phyloP scores from a whole-genome alignment of 768 basidiomycete genomes.

The Pleurotus eryngii region DNA sequence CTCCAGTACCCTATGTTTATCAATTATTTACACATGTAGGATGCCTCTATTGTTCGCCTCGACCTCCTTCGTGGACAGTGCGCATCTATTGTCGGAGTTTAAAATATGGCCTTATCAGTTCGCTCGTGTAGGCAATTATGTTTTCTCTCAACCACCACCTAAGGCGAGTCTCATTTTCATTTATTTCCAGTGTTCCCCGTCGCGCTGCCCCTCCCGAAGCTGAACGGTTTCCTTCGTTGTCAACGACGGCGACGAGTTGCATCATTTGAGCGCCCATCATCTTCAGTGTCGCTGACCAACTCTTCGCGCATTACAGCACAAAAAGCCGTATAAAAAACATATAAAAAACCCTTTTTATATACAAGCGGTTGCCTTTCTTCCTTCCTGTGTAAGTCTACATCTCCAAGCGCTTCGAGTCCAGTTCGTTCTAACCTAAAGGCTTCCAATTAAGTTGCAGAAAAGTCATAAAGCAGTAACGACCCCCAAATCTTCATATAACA shows the following conservation, averaged over 20 bases:
- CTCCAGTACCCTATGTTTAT: no score
- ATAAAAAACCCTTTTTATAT: conserved; percentile 60
- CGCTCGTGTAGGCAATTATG: conserved; percentile 24
- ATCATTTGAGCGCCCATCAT: neutral
- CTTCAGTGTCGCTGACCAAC: conserved; percentile 12
- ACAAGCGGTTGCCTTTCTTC: conserved; percentile 71
- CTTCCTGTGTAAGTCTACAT: conserved; percentile 56
- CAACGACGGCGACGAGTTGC: neutral
- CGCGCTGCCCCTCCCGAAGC: conserved; percentile 11
- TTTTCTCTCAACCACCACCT: conserved; percentile 67
- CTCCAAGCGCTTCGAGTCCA: conserved; percentile 8
- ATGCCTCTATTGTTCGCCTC: no score
- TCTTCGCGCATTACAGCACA: conserved; percentile 34
- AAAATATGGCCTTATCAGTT: conserved; percentile 36
- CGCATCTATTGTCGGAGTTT: conserved; percentile 33
- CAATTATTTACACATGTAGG: no score
- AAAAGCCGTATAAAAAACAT: conserved; percentile 67
- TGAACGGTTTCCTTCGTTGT: neutral
- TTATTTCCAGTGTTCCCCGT: conserved; percentile 4
- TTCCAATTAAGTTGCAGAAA: conserved; percentile 55
- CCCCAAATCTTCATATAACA: conserved; percentile 42
- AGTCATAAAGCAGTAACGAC: conserved; percentile 94
- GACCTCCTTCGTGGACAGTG: neutral
- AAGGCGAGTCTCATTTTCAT: conserved; percentile 41
- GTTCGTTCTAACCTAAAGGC: neutral